Base-by-base conservation (phyloP, 2,329 filamentous ascomycete species). In the Septoria petroselini region DNA sequence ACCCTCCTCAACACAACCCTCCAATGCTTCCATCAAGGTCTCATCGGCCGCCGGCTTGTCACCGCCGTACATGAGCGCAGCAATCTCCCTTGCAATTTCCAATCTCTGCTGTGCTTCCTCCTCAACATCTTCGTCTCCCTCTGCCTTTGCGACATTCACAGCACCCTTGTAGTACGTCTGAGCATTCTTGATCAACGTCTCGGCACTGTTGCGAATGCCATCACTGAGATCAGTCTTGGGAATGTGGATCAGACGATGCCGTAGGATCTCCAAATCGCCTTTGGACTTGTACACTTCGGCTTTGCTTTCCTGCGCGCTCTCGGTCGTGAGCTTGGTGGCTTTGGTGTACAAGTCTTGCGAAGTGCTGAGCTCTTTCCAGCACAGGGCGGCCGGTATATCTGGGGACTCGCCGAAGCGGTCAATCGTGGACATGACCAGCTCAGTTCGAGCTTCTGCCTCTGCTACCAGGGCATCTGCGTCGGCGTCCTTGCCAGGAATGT, bases 91-190 rank as follows among this genome's bases (percentile, higher is more conserved):
- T 3, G 71, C 75, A 15, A 68, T 64, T 7, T 50, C 29, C 50
- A 59, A 51, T 19, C 60, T 57, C 47, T 53, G 50, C 51, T 65
- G 66, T 48, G 80, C 50, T 14, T 74, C 72, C 52, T 73, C 72
- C 18, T 75, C 71, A 2, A 59, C 42, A 8, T 58, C 60, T 6
- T 50, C 54, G 23, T 65, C 61, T 15, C 58, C 60, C n/a, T 43
- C 45, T 9, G 51, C 54, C 23, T 57, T 51, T 5, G 63, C 62
- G 25, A 60, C 54, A n/a, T 59, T 59, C 18, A 58, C 53, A 5
- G 77, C 78, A 31, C 79, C 79, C 15, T 76, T 73, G 58, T 80
- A 83, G 59, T 79, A 82, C 4, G 75, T 79, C 53, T 76, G 74
- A 1, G 80, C 78, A 57, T 83, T 83, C 47, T 73, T 74, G 30